These are phyloP conservation scores for Ormosia emarginata DNA, from an alignment of 306 rosid genomes.

Conservation along the genomic window DNA sequence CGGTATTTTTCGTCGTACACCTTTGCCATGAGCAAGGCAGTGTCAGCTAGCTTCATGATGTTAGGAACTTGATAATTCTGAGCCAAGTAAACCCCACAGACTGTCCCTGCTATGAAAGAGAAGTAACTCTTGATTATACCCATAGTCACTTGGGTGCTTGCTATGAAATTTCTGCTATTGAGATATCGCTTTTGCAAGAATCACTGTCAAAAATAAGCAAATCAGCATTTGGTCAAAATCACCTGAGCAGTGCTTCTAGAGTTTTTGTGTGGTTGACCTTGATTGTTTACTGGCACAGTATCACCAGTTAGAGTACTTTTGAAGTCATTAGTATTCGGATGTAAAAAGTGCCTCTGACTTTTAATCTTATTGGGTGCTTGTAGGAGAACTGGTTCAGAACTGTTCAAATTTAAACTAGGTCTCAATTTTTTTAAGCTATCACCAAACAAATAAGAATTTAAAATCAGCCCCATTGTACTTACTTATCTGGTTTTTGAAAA, in stretches of 20 bases:
- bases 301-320: background rate
- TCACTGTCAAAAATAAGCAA: slow-evolving; percentile 14
- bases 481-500: background rate
- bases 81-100: slow-evolving; percentile 66
- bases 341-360: background rate
- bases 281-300: background rate
- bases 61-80: slow-evolving; percentile 86
- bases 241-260: background rate
- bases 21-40: slow-evolving; percentile 55
- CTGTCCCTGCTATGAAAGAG: slow-evolving; percentile 66
- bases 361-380: background rate
- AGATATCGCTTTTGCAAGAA: background rate
- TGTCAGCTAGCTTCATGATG: slow-evolving; percentile 59
- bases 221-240: slow-evolving; percentile 10
- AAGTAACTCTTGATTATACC: slow-evolving; percentile 75
- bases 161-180: background rate
- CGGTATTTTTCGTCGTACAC: slow-evolving; percentile 60
- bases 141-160: slow-evolving; percentile 38
- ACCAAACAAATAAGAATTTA: background rate
- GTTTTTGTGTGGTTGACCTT: background rate
- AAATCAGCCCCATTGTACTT: background rate
- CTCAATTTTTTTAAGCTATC: background rate
- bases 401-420: background rate
- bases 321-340: background rate
- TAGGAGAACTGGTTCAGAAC: background rate